Evolutionary conservation across 345 rosid species (phyloP).

Genomic region (Dipteronia sinensis): DNA sequence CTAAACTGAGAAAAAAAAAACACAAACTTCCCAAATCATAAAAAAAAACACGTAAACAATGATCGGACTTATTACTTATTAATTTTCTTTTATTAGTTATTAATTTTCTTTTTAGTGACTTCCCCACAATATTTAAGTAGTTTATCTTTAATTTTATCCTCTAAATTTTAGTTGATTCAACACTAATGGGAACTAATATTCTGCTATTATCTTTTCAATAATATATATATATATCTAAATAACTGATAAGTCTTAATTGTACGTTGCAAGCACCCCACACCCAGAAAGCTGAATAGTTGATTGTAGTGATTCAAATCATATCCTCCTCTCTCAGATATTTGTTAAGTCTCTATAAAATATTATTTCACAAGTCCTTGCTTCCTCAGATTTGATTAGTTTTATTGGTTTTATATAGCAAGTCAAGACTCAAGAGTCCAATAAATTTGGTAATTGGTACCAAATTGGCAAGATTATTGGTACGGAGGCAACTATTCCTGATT

Average conservation of each 20-base stretch:
- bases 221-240: too few species aligned
- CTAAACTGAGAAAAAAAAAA: conserved; percentile 22
- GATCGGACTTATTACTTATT: too few species aligned
- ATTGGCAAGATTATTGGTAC: not conserved
- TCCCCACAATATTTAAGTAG: not conserved
- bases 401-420: not conserved
- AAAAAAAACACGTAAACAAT: too few species aligned
- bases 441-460: not conserved
- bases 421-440: conserved; percentile 7
- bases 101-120: not conserved
- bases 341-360: too few species aligned
- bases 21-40: not conserved
- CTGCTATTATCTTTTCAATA: too few species aligned
- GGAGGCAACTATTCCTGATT: not conserved
- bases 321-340: too few species aligned
- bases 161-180: not conserved
- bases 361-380: too few species aligned
- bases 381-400: not conserved
- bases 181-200: not conserved
- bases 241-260: too few species aligned
- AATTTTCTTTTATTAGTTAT: not conserved
- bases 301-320: too few species aligned
- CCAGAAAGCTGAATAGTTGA: too few species aligned
- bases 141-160: not conserved
- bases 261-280: too few species aligned